A percentile compares a stretch with the other conserved stretches of the same genome.
Conservation (phyloP, 192 early-diverging fungal species). For the Backusella tuberculispora region DNA sequence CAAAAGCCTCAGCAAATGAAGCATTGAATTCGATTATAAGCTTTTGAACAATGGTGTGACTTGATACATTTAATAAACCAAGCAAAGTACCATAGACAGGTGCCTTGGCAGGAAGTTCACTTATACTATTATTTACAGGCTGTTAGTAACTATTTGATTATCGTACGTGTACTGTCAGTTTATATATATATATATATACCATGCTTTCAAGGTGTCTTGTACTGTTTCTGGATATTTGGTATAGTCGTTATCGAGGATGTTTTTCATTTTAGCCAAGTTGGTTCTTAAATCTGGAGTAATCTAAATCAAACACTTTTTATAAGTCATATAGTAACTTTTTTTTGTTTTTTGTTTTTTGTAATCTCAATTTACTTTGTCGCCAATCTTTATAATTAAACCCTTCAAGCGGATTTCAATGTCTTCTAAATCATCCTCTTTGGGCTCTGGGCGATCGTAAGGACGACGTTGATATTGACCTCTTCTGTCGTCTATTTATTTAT, state of each 20-base stretch:
- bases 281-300: constrained; percentile 62
- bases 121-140: constrained; percentile 50
- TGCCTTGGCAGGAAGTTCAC: constrained; percentile 76
- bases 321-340: background rate
- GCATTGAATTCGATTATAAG: constrained; percentile 65
- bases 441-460: constrained; percentile 28
- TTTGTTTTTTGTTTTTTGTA: background rate
- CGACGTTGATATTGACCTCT: constrained; percentile 26
- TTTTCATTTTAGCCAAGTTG: constrained; percentile 69
- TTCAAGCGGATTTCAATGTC: constrained; percentile 71
- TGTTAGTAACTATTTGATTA: background rate
- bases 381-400: constrained; percentile 75
- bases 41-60: constrained; percentile 43
- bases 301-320: constrained; percentile 25
- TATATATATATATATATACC: constrained; percentile 36
- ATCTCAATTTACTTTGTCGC: constrained; percentile 60
- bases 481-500: constrained; percentile 17
- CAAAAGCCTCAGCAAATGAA: constrained; percentile 60
- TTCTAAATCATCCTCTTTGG: constrained; percentile 48
- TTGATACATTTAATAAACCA: constrained; percentile 75
- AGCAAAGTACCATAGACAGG: constrained; percentile 80
- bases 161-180: background rate
- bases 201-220: constrained; percentile 62
- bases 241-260: constrained; percentile 73
- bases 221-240: constrained; percentile 66